Evolutionary conservation across 2,329 filamentous ascomycete species (phyloP).

Genomic region (Paecilomyces fulvus): DNA sequence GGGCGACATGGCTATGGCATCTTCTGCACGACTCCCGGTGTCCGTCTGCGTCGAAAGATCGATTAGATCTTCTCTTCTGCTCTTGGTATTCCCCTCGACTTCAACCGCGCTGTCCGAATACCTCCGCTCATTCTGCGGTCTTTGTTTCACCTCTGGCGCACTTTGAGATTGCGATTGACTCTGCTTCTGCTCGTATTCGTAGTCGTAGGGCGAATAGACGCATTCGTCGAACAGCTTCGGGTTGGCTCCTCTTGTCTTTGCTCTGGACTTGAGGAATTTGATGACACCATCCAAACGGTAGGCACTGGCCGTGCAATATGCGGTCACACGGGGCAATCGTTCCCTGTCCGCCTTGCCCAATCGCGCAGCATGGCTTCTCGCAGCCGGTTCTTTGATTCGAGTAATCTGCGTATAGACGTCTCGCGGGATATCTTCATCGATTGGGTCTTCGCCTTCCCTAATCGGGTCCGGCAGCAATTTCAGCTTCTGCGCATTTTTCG

Average conservation of each 20-base stretch:
- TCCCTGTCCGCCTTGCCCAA: constrained; percentile 89
- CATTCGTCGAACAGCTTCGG: constrained; percentile 96
- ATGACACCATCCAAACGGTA: constrained; percentile 87
- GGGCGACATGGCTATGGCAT: constrained; percentile 15
- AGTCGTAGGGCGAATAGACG: constrained; percentile 90
- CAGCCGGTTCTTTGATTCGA: constrained; percentile 91
- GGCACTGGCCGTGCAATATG: constrained; percentile 88
- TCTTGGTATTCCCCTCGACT: constrained; percentile 50
- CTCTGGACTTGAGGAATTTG: constrained; percentile 80
- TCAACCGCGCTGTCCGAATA: constrained; percentile 62
- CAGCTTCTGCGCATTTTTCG: constrained; percentile 91
- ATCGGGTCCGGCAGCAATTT: constrained; percentile 94
- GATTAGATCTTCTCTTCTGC: constrained; percentile 54
- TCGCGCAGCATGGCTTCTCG: constrained; percentile 80
- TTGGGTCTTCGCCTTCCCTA: constrained; percentile 63
- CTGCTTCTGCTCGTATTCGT: constrained; percentile 47
- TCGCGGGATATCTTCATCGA: constrained; percentile 82
- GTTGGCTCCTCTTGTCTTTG: constrained; percentile 66
- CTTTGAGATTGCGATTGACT: constrained; percentile 19
- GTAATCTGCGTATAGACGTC: constrained; percentile 98
- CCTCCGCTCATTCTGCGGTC: constrained; percentile 51
- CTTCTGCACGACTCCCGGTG: constrained; percentile 13
- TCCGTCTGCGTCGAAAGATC: constrained; percentile 40
- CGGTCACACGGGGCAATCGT: constrained; percentile 80
- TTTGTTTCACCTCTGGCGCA: constrained; percentile 21